These are phyloP conservation scores for Zizania latifolia DNA, from an alignment of 176 grass and related monocot species.

Conservation along the genomic window DNA sequence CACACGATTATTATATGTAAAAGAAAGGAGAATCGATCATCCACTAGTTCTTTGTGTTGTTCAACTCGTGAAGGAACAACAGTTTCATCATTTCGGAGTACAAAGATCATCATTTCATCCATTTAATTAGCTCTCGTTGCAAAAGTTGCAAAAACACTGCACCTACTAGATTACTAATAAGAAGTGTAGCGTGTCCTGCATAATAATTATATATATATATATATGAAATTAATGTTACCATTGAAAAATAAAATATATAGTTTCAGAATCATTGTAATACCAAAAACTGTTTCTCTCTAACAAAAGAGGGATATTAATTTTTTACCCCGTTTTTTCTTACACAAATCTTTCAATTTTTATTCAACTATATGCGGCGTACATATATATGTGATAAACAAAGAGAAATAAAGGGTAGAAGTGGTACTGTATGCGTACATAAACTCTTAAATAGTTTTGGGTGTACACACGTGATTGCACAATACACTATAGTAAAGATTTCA, in stretches of 20 bases:
- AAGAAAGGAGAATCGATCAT: not conserved
- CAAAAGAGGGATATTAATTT: not conserved
- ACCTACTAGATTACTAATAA: no score
- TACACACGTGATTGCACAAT: conserved; percentile 36
- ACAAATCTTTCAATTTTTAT: not conserved
- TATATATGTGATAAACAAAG: not conserved
- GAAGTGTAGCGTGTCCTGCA: no score
- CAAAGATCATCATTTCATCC: conserved; percentile 28
- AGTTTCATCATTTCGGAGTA: conserved; percentile 33
- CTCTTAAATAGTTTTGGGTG: conserved; percentile 25
- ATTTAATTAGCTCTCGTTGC: conserved; percentile 20
- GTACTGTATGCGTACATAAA: not conserved
- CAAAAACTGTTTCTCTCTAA: not conserved
- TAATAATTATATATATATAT: conserved; percentile 1
- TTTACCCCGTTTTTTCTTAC: conserved; percentile 8
- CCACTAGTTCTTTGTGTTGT: not conserved
- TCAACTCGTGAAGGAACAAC: conserved; percentile 3
- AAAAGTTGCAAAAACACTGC: no score
- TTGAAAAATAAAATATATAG: conserved; percentile 3
- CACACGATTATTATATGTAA: not conserved
- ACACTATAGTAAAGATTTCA: not conserved
- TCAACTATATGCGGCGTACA: not conserved
- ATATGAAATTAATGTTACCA: no score
- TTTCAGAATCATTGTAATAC: conserved; percentile 4
- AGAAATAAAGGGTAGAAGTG: not conserved